phyloP scores from a whole-genome alignment of 78 protist species.

The Dictyostelium intermedium region DNA sequence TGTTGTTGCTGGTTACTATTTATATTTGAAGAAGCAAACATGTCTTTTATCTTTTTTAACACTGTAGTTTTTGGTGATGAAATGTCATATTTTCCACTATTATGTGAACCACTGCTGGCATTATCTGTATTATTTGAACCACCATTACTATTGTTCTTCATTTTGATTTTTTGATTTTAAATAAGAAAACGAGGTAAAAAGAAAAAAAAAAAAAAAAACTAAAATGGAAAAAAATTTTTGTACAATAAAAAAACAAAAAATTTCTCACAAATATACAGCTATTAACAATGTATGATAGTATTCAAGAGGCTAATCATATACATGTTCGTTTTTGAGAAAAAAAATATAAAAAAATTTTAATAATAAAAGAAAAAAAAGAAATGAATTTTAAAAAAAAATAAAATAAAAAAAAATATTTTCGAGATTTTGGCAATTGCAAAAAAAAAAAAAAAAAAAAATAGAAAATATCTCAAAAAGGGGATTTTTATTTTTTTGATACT shows the following conservation, averaged over 20 bases:
- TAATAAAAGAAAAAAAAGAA: not conserved
- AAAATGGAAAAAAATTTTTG: not conserved
- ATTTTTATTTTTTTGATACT: not conserved
- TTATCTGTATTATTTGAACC: not conserved
- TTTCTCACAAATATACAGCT: too few relatives aligned
- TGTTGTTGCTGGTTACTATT: not conserved
- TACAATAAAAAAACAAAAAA: not conserved
- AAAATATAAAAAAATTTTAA: not conserved
- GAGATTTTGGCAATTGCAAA: too few relatives aligned
- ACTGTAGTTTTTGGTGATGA: constrained; percentile 75
- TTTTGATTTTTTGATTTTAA: not conserved
- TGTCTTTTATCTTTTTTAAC: constrained; percentile 56
- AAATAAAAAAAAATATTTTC: too few relatives aligned
- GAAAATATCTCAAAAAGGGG: not conserved
- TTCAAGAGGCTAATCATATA: not conserved
- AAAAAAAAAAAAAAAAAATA: too few relatives aligned
- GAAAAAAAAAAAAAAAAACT: not conserved
- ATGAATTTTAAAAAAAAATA: not conserved
- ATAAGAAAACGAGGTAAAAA: not conserved
- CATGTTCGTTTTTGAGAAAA: not conserved
- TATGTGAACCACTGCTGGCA: not conserved
- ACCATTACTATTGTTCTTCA: not conserved
- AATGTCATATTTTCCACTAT: constrained; percentile 17
- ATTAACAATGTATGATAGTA: too few relatives aligned
- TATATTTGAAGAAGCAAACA: constrained; percentile 31